Evolutionary conservation across 2,329 filamentous ascomycete species (phyloP).

Genomic region (Monosporascus sp.): DNA sequence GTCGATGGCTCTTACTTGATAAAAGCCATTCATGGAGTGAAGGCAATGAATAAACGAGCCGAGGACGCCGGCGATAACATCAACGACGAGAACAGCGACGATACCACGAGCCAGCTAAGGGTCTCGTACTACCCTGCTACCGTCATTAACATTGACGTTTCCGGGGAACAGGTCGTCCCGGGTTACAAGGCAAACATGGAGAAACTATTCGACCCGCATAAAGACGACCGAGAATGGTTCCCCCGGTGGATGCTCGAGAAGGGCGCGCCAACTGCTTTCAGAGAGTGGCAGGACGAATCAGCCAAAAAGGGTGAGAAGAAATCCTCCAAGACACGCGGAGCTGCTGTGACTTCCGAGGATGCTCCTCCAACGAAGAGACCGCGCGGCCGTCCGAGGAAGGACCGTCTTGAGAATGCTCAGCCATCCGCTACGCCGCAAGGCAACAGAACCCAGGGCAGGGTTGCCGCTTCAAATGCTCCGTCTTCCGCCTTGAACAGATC

Average conservation of each 20-base stretch:
- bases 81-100: not conserved
- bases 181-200: not conserved
- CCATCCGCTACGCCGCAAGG: not conserved
- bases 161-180: not conserved
- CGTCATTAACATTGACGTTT: not conserved
- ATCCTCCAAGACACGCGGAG: not conserved
- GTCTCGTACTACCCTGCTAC: not conserved
- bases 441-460: not conserved
- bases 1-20: not conserved
- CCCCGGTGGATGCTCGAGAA: not conserved
- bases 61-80: not conserved
- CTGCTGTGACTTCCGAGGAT: not conserved
- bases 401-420: not conserved
- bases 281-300: not conserved
- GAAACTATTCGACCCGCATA: not conserved
- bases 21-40: not conserved
- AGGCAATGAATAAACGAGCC: not conserved
- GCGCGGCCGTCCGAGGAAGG: not conserved
- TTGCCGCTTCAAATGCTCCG: not conserved
- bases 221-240: not conserved
- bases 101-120: not conserved
- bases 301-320: not conserved
- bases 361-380: not conserved
- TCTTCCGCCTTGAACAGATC: not conserved
- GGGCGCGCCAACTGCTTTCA: not conserved